Conservation (phyloP, 345 rosid genomes). For the Eutrema heterophyllum region DNA sequence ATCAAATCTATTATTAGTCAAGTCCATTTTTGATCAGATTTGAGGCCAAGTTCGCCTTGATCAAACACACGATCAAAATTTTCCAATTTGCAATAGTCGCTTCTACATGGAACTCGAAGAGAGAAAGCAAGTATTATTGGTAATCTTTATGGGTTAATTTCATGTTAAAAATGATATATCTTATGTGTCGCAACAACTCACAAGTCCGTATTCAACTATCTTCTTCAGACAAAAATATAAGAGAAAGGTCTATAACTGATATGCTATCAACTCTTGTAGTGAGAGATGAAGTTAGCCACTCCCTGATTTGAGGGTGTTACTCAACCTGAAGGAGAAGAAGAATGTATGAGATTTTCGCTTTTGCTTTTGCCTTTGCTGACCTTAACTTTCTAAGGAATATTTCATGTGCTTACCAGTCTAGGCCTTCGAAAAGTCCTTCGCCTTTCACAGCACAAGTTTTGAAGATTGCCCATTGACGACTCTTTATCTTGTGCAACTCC, state of each 20-base stretch:
- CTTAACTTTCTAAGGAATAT: neutral
- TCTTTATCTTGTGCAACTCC: constrained; percentile 58
- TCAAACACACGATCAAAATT: neutral
- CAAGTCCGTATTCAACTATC: neutral
- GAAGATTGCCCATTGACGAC: constrained; percentile 54
- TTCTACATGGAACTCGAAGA: neutral
- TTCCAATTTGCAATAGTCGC: neutral
- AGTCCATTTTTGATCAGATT: too few relatives aligned
- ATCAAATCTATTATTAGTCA: too few relatives aligned
- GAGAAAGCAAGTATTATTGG: neutral
- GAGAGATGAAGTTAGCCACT: constrained; percentile 11
- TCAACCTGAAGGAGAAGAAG: constrained; percentile 6
- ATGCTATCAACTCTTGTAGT: too few relatives aligned
- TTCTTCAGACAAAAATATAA: neutral
- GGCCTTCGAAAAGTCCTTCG: constrained; percentile 58
- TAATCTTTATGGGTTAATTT: neutral
- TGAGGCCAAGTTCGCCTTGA: too few relatives aligned
- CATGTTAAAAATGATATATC: too few relatives aligned
- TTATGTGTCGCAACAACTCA: neutral
- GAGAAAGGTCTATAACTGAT: neutral
- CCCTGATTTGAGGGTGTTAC: constrained; percentile 21
- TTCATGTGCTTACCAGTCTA: constrained; percentile 41
- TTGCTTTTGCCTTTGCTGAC: neutral
- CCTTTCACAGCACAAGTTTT: constrained; percentile 58
- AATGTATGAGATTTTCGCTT: neutral